Base-by-base conservation (phyloP, 2,329 filamentous ascomycete genomes). In the Trichoderma hamatum region DNA sequence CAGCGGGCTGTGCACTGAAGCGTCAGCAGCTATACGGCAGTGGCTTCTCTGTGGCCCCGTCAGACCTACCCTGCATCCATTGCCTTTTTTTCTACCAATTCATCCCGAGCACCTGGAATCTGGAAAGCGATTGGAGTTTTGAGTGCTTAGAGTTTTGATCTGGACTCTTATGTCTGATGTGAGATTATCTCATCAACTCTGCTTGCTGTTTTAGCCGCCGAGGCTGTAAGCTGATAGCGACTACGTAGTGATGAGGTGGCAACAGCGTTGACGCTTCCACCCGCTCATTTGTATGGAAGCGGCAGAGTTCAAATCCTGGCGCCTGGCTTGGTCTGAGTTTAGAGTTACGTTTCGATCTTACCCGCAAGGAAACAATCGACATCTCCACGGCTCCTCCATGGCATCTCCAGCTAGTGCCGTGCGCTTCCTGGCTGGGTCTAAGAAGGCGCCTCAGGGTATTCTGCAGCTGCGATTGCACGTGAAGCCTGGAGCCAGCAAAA, bases 391-490 rank as follows among this genome's bases (percentile, higher is more conserved):
- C n/a, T 34, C 34, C 52, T 46, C 19, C 65, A 78, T 77, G 76
- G 73, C 75, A 70, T 73, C 77, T 72, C 72, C 74, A 67, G 72
- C 74, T 64, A 69, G 78, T 61, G 76, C 82, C 58, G 80, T 86
- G 61, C 80, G 81, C 58, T 86, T 84, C 72, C 16, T 87, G 56
- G 80, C 82, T 3, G 81, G 81, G 3, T 78, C 83, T 60, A 83
- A 82, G 62, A 86, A 84, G 69, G 81, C 83, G 0, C 74, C 79
- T 32, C 70, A 79, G 4, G 81, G 80, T 28, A 82, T 79, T 2
- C 77, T 93, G 21, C 86, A 89, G 66, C 80, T 93, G 36, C 83
- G 85, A 30, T 92, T 91, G 76, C 88, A 86, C 72, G 86, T 93
- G 68, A 92, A 90, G 71, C 88, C 91, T 0, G 88, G 89, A 3